These are phyloP conservation scores for Trichosporon faecale DNA, from an alignment of 1,284 basidiomycete genomes.

Conservation along the genomic window DNA sequence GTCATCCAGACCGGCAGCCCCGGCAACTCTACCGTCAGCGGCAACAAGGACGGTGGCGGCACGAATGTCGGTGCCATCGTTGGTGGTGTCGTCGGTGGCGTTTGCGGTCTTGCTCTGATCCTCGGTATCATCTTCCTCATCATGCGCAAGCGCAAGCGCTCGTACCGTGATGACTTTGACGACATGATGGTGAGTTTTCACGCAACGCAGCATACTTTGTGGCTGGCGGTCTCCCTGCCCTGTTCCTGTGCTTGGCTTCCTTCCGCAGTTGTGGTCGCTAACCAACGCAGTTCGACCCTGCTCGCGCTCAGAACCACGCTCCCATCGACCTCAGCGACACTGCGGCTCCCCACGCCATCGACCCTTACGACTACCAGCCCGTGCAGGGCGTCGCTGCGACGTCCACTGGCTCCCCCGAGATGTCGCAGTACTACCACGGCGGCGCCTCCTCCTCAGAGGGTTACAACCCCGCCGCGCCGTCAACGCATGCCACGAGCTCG, in stretches of 20 bases:
- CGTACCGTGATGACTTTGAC: constrained; percentile 49
- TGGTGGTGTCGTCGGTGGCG: constrained; percentile 51
- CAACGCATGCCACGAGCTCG: neutral
- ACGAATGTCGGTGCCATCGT: constrained; percentile 48
- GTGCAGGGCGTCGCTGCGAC: constrained; percentile 32
- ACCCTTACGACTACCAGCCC: constrained; percentile 41
- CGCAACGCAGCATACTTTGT: neutral
- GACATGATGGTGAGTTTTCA: constrained; percentile 48
- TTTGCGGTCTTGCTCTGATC: constrained; percentile 41
- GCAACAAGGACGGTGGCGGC: neutral
- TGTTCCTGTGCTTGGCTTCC: neutral
- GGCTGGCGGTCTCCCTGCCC: neutral
- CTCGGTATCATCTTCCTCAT: constrained; percentile 41
- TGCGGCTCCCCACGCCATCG: constrained; percentile 33
- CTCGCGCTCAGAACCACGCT: constrained; percentile 39
- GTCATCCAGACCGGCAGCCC: neutral
- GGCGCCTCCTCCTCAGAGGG: neutral
- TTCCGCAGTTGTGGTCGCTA: neutral
- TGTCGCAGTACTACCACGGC: constrained; percentile 17
- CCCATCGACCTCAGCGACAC: constrained; percentile 45
- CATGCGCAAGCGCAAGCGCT: constrained; percentile 39
- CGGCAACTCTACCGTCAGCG: neutral
- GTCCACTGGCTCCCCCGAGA: constrained; percentile 40
- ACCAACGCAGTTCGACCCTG: constrained; percentile 44
- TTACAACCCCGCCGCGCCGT: neutral